Base-by-base conservation (phyloP, 2,329 filamentous ascomycete species). In the Dichotomopilus funicola region DNA sequence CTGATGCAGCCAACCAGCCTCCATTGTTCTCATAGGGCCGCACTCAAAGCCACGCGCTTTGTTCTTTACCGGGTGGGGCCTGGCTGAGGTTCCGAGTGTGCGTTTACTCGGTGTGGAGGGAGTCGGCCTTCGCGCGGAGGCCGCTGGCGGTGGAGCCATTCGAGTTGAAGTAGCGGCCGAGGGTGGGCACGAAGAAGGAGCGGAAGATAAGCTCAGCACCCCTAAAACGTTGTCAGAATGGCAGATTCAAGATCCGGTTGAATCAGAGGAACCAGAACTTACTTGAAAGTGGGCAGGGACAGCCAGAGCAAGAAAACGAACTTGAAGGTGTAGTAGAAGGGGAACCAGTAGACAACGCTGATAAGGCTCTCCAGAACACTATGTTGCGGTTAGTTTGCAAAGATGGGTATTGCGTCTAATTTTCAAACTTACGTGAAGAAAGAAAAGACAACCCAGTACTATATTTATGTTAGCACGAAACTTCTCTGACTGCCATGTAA, bases 241-340 rank as follows among this genome's bases (percentile, higher is more conserved):
- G 19, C 19, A 27, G 19, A 27, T 54, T 40, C 37, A 45, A 50
- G 34, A 62, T 55, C 63, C 54, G 55, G 19, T 35, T 13, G 43
- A 33, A 5, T 4, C n/a, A 43, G 2, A 19, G 5, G 10, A 43
- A 13, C 6, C 11, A 41, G n/a, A 44, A 78, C 87, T 71, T 86
- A 96, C 92, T 80, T 80, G 79, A 95, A 96, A 74, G 89, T 82
- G 73, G 94, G 94, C 68, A 99, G 90, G 66, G 92, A 86, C 78
- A 99, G 91, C 94, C 94, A 99, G 72, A 99, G 86, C 67, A 97
- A 82, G 73, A 97, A 88, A 70, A 95, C 79, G 71, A 99, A 96
- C 83, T 99, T 99, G 88, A 99, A 97, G 71, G 91, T 92, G 77
- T 89, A 99, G 87, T 99, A 99, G 80, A 99, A 99, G 70, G 94